Percentiles rank a stretch among this genome's conserved stretches.
Evolutionary conservation across 257 asterid species (phyloP).

Genomic region (Penstemon davidsonii): DNA sequence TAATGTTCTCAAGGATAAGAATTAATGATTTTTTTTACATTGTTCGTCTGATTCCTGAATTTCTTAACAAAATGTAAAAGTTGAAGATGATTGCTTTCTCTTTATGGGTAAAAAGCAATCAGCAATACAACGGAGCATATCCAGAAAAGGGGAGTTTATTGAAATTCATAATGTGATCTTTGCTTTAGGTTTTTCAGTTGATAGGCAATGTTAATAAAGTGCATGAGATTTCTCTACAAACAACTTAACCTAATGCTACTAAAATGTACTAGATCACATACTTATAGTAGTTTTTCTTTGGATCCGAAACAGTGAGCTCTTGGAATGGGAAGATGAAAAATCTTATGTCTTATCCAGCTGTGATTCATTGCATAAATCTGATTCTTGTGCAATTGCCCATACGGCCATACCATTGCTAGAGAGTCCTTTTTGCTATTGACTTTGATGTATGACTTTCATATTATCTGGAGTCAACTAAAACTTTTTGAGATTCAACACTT

Average conservation of each 20-base stretch:
- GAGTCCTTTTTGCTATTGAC: slow-evolving; percentile 9
- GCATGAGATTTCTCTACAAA: slow-evolving; percentile 17
- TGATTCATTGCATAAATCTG: background rate
- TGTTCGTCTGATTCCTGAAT: slow-evolving; percentile 8
- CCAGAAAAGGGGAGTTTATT: slow-evolving; percentile 20
- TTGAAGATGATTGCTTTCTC: slow-evolving; percentile 15
- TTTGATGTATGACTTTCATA: slow-evolving; percentile 17
- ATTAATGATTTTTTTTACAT: background rate
- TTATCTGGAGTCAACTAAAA: slow-evolving; percentile 15
- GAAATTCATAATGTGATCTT: background rate
- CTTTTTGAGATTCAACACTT: slow-evolving; percentile 4
- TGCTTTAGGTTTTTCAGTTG: slow-evolving; percentile 11
- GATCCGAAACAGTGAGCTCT: background rate
- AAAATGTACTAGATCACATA: background rate
- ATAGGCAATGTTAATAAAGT: slow-evolving; percentile 17
- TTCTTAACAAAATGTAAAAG: background rate
- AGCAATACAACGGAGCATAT: slow-evolving; percentile 14
- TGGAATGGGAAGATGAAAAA: slow-evolving; percentile 8
- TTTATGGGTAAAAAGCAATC: slow-evolving; percentile 22
- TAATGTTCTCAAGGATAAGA: background rate
- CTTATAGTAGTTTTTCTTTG: background rate
- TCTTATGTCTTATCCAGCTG: background rate
- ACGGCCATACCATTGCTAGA: background rate
- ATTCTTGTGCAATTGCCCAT: background rate
- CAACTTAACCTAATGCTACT: slow-evolving; percentile 3